Evolutionary conservation across 2,329 filamentous ascomycete genomes (phyloP).

Genomic region (Nigrograna mackinnonii): DNA sequence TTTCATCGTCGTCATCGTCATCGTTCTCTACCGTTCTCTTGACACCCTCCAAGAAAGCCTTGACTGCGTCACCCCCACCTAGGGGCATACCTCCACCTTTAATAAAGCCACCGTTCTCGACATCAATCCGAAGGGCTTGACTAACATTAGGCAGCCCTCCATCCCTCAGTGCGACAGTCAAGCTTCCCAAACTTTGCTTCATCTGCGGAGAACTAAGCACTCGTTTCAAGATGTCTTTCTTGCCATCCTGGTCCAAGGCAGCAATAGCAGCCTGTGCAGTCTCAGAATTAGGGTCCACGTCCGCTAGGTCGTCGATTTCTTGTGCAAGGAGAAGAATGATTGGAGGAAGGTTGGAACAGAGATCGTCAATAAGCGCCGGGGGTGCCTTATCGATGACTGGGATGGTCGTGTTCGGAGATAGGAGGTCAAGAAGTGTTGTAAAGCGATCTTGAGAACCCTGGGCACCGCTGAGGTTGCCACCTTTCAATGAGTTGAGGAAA

Average conservation of each 20-base stretch:
- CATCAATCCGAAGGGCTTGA: conserved; percentile 78
- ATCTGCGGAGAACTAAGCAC: conserved; percentile 91
- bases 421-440: conserved; percentile 83
- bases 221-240: conserved; percentile 77
- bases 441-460: conserved; percentile 65
- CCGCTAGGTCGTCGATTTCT: conserved; percentile 63
- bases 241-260: conserved; percentile 73
- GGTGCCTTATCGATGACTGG: conserved; percentile 73
- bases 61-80: conserved; percentile 84
- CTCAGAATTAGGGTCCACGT: conserved; percentile 69
- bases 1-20: conserved; percentile 25
- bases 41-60: conserved; percentile 88
- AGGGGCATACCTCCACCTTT: conserved; percentile 78
- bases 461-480: conserved; percentile 48
- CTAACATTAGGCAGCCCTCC: conserved; percentile 89
- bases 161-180: conserved; percentile 87
- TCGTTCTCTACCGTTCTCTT: conserved; percentile 71
- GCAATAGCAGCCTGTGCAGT: conserved; percentile 74
- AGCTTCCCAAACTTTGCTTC: conserved; percentile 78
- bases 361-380: conserved; percentile 67
- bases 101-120: conserved; percentile 84
- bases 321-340: conserved; percentile 77
- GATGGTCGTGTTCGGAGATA: conserved; percentile 77
- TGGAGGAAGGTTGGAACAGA: conserved; percentile 79
- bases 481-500: conserved; percentile 81